Percentiles rank a stretch among this genome's conserved stretches.
Conservation (phyloP, 2,329 filamentous ascomycete species). For the Colletotrichum abscissum region DNA sequence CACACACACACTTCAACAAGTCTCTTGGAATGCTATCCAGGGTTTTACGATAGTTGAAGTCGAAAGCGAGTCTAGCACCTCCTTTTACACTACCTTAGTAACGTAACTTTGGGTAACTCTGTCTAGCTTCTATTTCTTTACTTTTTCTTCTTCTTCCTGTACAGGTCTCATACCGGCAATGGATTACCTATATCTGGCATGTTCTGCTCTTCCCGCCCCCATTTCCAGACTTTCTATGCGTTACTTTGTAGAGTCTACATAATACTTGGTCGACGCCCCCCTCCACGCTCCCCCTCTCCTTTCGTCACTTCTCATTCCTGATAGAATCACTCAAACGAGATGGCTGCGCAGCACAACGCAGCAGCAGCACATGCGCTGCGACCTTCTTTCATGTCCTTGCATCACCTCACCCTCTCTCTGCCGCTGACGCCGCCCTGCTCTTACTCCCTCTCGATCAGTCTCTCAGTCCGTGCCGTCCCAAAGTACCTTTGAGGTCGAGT, state of each 20-base stretch:
- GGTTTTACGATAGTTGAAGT: not conserved
- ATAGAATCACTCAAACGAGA: constrained; percentile 33
- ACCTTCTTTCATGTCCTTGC: constrained; percentile 2
- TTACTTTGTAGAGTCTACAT: not conserved
- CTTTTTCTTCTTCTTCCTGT: constrained; percentile 3
- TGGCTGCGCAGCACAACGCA: constrained; percentile 21
- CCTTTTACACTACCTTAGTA: not conserved
- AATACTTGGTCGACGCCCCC: not conserved
- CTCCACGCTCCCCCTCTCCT: not conserved
- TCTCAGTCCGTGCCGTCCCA: not conserved
- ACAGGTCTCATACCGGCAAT: not conserved
- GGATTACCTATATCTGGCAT: constrained; percentile 21
- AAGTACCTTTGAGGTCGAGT: constrained; percentile 27
- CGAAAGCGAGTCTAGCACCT: not conserved
- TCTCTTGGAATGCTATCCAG: not conserved
- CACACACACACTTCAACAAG: no score
- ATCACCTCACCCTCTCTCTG: not conserved
- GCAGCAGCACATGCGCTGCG: constrained; percentile 24
- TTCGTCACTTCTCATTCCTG: constrained; percentile 25
- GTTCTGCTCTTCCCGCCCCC: constrained; percentile 4
- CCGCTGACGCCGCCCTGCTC: not conserved
- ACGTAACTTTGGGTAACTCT: not conserved
- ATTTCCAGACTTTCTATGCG: not conserved
- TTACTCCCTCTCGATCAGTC: not conserved
- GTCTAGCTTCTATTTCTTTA: not conserved